These are phyloP conservation scores for Pleurotus pulmonarius DNA, from an alignment of 768 basidiomycete genomes.

Conservation along the genomic window DNA sequence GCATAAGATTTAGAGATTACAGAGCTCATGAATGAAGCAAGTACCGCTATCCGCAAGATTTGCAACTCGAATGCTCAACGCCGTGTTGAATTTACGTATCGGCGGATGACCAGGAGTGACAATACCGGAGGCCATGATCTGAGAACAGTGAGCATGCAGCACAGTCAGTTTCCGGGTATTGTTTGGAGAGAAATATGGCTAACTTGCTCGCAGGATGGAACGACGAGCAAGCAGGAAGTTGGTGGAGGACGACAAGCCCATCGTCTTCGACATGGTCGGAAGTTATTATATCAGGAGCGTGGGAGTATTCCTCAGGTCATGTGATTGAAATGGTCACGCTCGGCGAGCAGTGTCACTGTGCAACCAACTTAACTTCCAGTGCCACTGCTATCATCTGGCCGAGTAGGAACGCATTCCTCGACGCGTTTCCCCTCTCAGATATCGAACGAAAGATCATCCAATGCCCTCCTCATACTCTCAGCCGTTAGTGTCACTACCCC, in stretches of 20 bases:
- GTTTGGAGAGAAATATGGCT: not conserved
- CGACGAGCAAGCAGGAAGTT: not conserved
- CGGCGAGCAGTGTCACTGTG: no score
- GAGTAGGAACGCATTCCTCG: no score
- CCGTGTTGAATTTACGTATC: not conserved
- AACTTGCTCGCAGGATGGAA: not conserved
- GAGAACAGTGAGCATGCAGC: no score
- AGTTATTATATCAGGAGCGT: not conserved
- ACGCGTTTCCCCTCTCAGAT: no score
- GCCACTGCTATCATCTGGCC: no score
- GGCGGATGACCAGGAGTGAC: not conserved
- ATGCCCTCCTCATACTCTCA: conserved; percentile 21
- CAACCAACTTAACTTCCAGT: no score
- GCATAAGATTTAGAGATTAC: not conserved
- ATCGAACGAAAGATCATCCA: not conserved
- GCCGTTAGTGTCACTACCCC: conserved; percentile 41
- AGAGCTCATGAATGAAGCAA: not conserved
- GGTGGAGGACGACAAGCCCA: not conserved
- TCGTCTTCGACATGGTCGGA: not conserved
- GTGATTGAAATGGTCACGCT: not conserved
- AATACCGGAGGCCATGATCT: not conserved
- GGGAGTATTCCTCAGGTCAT: not conserved
- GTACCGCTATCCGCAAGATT: not conserved
- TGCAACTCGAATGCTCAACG: not conserved
- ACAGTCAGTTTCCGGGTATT: no score